Evolutionary conservation across 768 basidiomycete species (phyloP).

Genomic region (Lanmaoa rubissima): DNA sequence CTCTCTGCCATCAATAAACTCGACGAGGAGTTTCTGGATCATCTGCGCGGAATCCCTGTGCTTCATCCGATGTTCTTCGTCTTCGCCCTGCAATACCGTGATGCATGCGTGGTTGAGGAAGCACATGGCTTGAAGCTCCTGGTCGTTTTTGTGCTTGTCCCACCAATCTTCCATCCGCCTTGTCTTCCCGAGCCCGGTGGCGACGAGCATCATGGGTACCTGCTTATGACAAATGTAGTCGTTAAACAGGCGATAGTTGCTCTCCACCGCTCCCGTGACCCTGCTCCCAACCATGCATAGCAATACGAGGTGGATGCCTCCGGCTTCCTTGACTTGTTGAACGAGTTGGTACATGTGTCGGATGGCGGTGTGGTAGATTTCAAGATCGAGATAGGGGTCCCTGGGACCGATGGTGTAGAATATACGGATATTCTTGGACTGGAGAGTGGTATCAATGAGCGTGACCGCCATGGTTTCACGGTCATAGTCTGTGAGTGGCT

Average conservation of each 20-base stretch:
- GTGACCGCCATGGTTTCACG: conserved; percentile 35
- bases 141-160: conserved; percentile 20
- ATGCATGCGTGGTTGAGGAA: conserved; percentile 29
- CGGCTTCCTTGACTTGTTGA: conserved; percentile 12
- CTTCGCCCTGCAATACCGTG: conserved; percentile 26
- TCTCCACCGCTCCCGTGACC: conserved; percentile 31
- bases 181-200: conserved; percentile 39
- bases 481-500: conserved; percentile 22
- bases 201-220: conserved; percentile 37
- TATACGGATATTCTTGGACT: conserved; percentile 20
- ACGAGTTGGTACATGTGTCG: conserved; percentile 31
- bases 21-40: conserved; percentile 13
- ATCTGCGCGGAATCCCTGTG: conserved; percentile 14
- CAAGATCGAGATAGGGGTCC: conserved; percentile 26
- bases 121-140: conserved; percentile 6
- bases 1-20: conserved; percentile 5
- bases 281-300: conserved; percentile 39
- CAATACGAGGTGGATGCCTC: conserved; percentile 41
- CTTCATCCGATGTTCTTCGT: conserved; percentile 15
- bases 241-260: conserved; percentile 38
- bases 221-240: conserved; percentile 35
- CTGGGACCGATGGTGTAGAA: conserved; percentile 33
- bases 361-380: conserved; percentile 17
- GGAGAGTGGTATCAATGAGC: conserved; percentile 25
- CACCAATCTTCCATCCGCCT: conserved; percentile 35